Evolutionary conservation across 2,329 filamentous ascomycete genomes (phyloP), one percentile per base, ranked within the genome.

Genomic region (Aspergillus japonicus): DNA sequence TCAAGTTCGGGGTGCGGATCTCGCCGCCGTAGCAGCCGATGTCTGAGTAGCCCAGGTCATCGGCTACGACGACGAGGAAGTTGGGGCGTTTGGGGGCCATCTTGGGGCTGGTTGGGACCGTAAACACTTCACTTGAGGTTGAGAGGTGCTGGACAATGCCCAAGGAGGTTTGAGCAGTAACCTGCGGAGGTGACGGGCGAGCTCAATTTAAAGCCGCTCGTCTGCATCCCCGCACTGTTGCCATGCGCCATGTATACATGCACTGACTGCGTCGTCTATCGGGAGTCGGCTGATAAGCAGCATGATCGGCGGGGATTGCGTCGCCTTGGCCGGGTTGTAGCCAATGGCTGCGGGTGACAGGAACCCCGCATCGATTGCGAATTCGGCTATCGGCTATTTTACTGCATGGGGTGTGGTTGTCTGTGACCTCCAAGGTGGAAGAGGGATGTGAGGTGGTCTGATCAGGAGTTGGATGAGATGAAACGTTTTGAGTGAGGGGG

Each of bases 1-100:
- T 82, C 42, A 87, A 76, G 66, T 85, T 82, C 0, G 85, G 85
- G 0, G 85, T 87, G 39, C 80, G 78, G 65, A 87, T 87, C 71
- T 87, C 84, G 62, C 82, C 80, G 48, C 85, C 85, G 65, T 85
- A 87, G 66, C 81, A 82, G 51, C 81, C 81, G 21, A 85, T 77
- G 64, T 87, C 85, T 50, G 82, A 82, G 76, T 85, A 86, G n/a
- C 84, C 84, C 19, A 86, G 76, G 68, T 86, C 84, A 69, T 86
- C 83, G 31, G 83, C 83, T 47, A 85, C 79, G 59, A 85, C 79
- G 64, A 87, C 77, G 56, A 87, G 81, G 72, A 87, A 87, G 69
- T 87, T 87, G 21, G 85, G 85, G 47, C 81, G 80, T 71, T 80
- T 81, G 10, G 70, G 19, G 54, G 67, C 56, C 70, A 73, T 73